Percentiles rank a stretch among this genome's conserved stretches.
Conservation (phyloP, 371 early-diverging fungal genomes). For the Amoeboradix gromovi region DNA sequence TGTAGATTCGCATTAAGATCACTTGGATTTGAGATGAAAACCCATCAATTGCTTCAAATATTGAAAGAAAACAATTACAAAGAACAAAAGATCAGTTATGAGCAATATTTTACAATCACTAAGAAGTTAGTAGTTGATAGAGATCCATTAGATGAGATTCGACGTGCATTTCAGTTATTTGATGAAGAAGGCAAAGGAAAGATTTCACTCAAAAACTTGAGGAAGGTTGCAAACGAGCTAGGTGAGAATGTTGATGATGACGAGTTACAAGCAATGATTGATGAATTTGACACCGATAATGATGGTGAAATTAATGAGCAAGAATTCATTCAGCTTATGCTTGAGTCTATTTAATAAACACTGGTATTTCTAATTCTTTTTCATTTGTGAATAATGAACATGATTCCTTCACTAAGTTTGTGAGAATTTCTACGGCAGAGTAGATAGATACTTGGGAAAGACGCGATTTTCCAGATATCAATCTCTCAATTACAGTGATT, state of each 20-base stretch:
- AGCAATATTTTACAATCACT: conserved; percentile 11
- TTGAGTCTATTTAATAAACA: conserved; percentile 9
- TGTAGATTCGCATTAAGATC: conserved; percentile 36
- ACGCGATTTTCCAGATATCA: too few species aligned
- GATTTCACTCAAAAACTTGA: conserved; percentile 25
- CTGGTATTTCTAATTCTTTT: too few species aligned
- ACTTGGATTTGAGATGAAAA: conserved; percentile 38
- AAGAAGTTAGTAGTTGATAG: conserved; percentile 28
- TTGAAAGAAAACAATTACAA: conserved; percentile 8
- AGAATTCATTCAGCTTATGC: conserved; percentile 42
- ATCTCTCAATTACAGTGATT: too few species aligned
- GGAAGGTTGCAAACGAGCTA: conserved; percentile 36
- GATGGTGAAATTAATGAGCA: conserved; percentile 43
- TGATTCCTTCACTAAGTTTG: too few species aligned
- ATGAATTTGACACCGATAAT: conserved; percentile 43
- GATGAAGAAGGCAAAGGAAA: conserved; percentile 32
- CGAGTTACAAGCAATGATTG: conserved; percentile 48
- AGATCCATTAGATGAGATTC: conserved; percentile 41
- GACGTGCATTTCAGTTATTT: conserved; percentile 41
- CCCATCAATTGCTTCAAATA: conserved; percentile 34
- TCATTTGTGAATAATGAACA: too few species aligned
- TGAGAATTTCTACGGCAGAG: too few species aligned
- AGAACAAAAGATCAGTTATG: neutral
- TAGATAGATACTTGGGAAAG: too few species aligned
- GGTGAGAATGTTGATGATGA: conserved; percentile 40